phyloP scores from a whole-genome alignment of 2,329 filamentous ascomycete genomes.

The Sporothrix variecibatus region DNA sequence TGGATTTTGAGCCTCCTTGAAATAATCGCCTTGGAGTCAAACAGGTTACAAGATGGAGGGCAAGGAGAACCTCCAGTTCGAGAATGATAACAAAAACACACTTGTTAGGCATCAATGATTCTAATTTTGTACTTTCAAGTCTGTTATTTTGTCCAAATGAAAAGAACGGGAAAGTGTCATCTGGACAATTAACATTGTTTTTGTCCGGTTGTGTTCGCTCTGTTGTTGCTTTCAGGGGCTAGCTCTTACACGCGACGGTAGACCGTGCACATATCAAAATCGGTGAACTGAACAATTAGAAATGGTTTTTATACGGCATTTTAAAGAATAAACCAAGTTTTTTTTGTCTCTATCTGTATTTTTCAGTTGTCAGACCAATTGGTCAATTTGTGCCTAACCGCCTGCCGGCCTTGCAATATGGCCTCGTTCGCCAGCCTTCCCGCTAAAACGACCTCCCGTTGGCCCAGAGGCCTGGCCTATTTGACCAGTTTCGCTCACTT shows the following conservation, averaged over 20 bases:
- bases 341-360: background rate
- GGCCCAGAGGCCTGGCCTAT: background rate
- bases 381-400: conserved; percentile 4
- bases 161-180: background rate
- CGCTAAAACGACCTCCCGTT: conserved; percentile 7
- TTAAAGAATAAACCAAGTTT: background rate
- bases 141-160: no score
- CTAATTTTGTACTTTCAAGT: background rate
- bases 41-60: background rate
- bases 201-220: background rate
- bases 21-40: background rate
- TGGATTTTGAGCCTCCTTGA: background rate
- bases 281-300: background rate
- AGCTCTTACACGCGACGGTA: background rate
- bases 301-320: background rate
- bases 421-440: conserved; percentile 9
- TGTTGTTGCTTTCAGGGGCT: conserved; percentile 8
- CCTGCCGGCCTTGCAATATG: background rate
- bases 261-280: background rate
- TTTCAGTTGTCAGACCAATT: background rate
- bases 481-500: background rate
- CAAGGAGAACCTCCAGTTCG: no score
- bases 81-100: background rate
- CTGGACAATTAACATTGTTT: background rate
- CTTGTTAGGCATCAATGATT: background rate